Conservation (phyloP, 1,139 yeast species). For the Diutina catenulata region DNA sequence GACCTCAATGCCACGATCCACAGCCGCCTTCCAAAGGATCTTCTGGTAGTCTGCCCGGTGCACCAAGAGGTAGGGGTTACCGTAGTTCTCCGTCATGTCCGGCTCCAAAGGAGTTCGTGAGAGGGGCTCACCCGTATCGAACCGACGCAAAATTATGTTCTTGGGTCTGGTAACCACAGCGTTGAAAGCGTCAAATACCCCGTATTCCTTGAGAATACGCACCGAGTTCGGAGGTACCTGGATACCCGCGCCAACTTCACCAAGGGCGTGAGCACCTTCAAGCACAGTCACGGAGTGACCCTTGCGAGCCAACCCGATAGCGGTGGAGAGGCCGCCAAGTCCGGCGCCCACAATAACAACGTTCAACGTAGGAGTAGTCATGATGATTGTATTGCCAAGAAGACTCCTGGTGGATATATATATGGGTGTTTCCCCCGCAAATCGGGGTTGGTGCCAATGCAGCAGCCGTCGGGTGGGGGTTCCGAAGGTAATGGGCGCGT, state of each 20-base stretch:
- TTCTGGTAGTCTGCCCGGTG: constrained; percentile 21
- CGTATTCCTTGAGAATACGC: constrained; percentile 9
- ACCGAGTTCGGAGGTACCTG: constrained; percentile 24
- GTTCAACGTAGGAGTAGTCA: constrained; percentile 9
- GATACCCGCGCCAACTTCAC: constrained; percentile 31
- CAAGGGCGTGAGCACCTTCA: constrained; percentile 20
- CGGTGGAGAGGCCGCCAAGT: constrained; percentile 25
- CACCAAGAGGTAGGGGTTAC: constrained; percentile 15
- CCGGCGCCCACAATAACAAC: constrained; percentile 22
- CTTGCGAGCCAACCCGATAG: constrained; percentile 18
- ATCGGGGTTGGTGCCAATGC: too few relatives aligned
- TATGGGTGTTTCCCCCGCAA: too few relatives aligned
- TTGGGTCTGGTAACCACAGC: constrained; percentile 1
- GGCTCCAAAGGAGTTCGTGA: constrained; percentile 11
- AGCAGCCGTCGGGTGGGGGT: too few relatives aligned
- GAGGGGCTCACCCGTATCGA: neutral
- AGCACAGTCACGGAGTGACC: constrained; percentile 23
- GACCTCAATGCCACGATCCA: constrained; percentile 15
- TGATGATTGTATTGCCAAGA: neutral
- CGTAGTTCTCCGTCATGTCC: constrained; percentile 12
- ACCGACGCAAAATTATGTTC: neutral
- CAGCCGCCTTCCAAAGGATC: constrained; percentile 14
- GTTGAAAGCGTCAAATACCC: neutral
- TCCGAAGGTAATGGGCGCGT: too few relatives aligned
- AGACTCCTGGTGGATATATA: too few relatives aligned